Base-by-base conservation (phyloP, 1,284 basidiomycete genomes). In the Ganoderma resinaceum region DNA sequence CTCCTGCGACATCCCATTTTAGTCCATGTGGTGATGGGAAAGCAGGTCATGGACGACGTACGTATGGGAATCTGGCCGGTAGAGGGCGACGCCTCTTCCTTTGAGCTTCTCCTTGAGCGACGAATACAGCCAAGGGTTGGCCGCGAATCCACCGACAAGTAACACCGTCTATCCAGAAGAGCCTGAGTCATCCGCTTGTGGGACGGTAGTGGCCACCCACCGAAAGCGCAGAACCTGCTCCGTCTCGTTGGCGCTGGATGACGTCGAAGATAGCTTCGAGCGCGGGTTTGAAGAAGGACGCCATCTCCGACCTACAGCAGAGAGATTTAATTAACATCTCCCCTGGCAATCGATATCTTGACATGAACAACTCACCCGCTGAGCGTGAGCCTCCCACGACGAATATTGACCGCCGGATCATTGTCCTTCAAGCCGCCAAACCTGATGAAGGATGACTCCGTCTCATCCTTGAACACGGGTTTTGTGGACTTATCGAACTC, bases 51-150 rank as follows among this genome's bases (percentile, higher is more conserved):
- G n/a, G 20, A 16, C 29, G 16, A 72, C 83, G 65, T 65, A 86
- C 86, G 82, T 81, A 66, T 85, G 81, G 31, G 76, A 81, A 55
- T 86, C 84, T 18, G 85, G 86, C 4, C 85, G 80, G 67, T 78
- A 79, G 38, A 87, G 76, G 0, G 70, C 71, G 49, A 85, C 61
- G 1, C 76, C 76, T 73, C 82, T 18, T 40, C 75, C 64, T 8
- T 63, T 66, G 14, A 84, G 70, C 12, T 75, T 67, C 0, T 66
- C 67, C 55, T 79, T 75, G 8, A 83, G 65, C 35, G 61, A 69
- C 2, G 70, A 69, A 49, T 79, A 81, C 4, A 83, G 73, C 77
- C 78, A 84, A 38, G 82, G 77, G 26, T 74, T 83, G 1, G 80
- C 81, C 0, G 82, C 80, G 49, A 83, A 84, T 26, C 81, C 79